Evolutionary conservation across 129 eudicot genomes (phyloP), one percentile per base, ranked within the genome.

Genomic region (Lactuca saligna): DNA sequence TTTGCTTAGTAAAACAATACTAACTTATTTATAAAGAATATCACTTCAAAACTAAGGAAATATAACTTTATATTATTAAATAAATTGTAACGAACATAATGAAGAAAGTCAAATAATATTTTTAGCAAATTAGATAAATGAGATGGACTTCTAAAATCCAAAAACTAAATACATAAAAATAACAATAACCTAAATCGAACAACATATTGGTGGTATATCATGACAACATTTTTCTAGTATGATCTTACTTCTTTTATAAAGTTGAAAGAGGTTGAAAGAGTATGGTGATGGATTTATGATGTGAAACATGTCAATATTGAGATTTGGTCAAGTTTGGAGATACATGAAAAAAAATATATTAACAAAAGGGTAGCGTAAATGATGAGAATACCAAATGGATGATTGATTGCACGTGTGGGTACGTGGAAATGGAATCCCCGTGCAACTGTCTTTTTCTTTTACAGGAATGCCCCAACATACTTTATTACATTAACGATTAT

Each of bases 331-430:
- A 75, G 60, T 50, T 53, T 76, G 80, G 70, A 76, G 80, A 76
- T 51, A 68, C 53, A 61, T 38, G 57, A 15, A 61, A 68, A 49
- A 50, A 5, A 20, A 34, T 8, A 25, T 15, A 15, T 3, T 3
- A n/a, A 60, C 46, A 17, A 62, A 50, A 46, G 20, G 65, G 70
- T 76, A 60, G 63, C 80, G 75, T 76, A 54, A 76, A 60, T 75
- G 49, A 75, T 75, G 62, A 75, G 64, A 68, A 67, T 42, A 67
- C 75, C 63, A 75, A 49, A 20, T 68, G 80, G 65, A 76, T 68
- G 80, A 76, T 76, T 76, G 75, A 76, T 76, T 76, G 80, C 80
- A 76, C 80, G 80, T 76, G 75, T 76, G 80, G 69, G 64, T 76
- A 76, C 80, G 80, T 60, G 80, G 80, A 75, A 68, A 67, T 13